Evolutionary conservation across 1,284 basidiomycete species (phyloP).

Genomic region (Tremellales sp.): DNA sequence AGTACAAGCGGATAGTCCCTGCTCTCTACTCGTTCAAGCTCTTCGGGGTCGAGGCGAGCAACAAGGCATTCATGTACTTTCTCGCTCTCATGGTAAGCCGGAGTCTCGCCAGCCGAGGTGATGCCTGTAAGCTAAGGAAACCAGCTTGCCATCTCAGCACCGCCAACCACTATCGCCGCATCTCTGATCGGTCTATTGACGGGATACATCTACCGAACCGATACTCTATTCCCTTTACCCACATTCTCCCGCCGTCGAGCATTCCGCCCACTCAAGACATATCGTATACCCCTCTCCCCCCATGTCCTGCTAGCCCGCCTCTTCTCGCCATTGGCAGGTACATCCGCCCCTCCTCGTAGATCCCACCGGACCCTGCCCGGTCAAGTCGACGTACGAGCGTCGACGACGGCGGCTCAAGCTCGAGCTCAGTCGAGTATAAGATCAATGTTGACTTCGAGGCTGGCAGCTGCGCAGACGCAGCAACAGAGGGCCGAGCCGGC

Average conservation of each 20-base stretch:
- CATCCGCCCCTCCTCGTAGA: constrained; percentile 55
- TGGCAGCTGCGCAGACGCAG: too few relatives aligned
- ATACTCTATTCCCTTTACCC: constrained; percentile 54
- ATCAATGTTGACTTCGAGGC: constrained; percentile 1
- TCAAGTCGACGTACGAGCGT: constrained; percentile 24
- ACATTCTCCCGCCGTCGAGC: constrained; percentile 27
- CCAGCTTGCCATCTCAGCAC: constrained; percentile 64
- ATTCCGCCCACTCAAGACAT: constrained; percentile 57
- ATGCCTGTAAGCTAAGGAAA: neutral
- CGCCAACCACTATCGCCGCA: constrained; percentile 62
- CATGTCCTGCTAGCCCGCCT: constrained; percentile 55
- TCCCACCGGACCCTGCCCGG: constrained; percentile 61
- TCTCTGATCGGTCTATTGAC: constrained; percentile 62
- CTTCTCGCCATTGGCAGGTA: constrained; percentile 62
- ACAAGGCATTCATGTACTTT: constrained; percentile 68
- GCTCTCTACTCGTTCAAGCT: constrained; percentile 68
- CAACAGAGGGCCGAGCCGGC: too few relatives aligned
- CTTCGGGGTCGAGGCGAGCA: constrained; percentile 67
- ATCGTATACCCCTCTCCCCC: constrained; percentile 62
- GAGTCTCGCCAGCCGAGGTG: neutral
- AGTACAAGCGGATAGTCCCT: constrained; percentile 72
- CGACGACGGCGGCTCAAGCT: neutral
- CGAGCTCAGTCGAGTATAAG: neutral
- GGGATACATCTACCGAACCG: constrained; percentile 74
- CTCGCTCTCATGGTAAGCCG: constrained; percentile 63